Conservation (phyloP, 176 grass and related monocot species). For the Rhynchospora tenuis region DNA sequence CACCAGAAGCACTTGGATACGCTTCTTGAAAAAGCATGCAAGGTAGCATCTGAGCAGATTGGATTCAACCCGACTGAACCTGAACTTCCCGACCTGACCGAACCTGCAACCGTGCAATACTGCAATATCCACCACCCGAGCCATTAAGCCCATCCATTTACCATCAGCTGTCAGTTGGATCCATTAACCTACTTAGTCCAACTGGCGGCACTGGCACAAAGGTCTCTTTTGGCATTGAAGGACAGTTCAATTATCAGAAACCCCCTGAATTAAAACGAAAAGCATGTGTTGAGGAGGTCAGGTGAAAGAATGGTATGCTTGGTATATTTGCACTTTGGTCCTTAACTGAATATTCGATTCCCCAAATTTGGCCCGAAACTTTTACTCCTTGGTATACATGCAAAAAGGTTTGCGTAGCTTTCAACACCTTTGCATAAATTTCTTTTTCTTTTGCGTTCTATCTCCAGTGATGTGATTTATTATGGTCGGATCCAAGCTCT, state of each 20-base stretch:
- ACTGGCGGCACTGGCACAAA: conserved; percentile 30
- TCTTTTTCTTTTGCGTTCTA: background rate
- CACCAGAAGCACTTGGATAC: conserved; percentile 85
- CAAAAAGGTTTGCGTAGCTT: no score
- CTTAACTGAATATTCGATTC: background rate
- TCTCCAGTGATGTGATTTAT: background rate
- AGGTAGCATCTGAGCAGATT: conserved; percentile 88
- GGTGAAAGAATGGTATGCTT: conserved; percentile 1
- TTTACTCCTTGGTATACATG: background rate
- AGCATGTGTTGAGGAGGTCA: conserved; percentile 41
- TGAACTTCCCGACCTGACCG: conserved; percentile 43
- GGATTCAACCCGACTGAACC: conserved; percentile 46
- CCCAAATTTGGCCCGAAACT: background rate
- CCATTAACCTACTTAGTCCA: conserved; percentile 53
- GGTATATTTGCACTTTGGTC: background rate
- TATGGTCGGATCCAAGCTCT: background rate
- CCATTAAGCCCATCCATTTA: conserved; percentile 55
- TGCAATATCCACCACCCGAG: conserved; percentile 43
- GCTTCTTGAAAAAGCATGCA: conserved; percentile 78
- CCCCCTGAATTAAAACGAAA: conserved; percentile 63
- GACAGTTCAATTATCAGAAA: conserved; percentile 48
- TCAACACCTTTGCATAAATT: background rate
- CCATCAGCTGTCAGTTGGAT: conserved; percentile 69
- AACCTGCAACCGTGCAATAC: conserved; percentile 24
- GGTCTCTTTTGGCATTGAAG: conserved; percentile 37